These are phyloP conservation scores for Pythium utonaiense DNA, from an alignment of 352 stramenopile species.

Conservation along the genomic window DNA sequence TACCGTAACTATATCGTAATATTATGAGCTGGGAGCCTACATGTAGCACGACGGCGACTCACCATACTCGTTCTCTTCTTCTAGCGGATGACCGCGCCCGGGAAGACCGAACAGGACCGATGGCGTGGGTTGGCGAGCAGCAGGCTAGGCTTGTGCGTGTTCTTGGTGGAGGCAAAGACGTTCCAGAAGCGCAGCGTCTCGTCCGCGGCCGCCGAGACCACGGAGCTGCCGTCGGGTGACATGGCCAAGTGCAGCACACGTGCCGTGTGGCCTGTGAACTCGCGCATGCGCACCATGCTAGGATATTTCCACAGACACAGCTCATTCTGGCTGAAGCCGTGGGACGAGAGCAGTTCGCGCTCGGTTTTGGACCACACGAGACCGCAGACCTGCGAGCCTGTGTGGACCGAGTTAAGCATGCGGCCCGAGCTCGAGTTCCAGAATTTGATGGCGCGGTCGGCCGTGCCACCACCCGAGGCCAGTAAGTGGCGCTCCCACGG, in stretches of 20 bases:
- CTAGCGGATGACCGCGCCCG: slow-evolving; percentile 19
- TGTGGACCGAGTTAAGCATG: slow-evolving; percentile 92
- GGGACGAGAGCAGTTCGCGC: slow-evolving; percentile 92
- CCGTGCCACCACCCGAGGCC: slow-evolving; percentile 92
- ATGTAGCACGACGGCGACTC: too few relatives aligned
- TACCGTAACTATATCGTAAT: slow-evolving; percentile 15
- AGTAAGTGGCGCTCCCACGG: slow-evolving; percentile 93
- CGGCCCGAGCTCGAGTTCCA: slow-evolving; percentile 89
- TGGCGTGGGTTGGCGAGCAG: slow-evolving; percentile 8
- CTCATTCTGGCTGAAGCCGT: slow-evolving; percentile 94
- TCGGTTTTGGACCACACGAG: slow-evolving; percentile 87
- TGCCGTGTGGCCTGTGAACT: slow-evolving; percentile 92
- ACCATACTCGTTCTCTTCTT: too few relatives aligned
- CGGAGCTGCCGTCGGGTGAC: slow-evolving; percentile 89
- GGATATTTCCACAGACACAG: slow-evolving; percentile 96
- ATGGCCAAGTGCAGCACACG: slow-evolving; percentile 92
- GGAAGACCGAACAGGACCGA: slow-evolving; percentile 2
- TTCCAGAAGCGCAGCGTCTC: slow-evolving; percentile 98
- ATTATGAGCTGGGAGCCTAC: slow-evolving; percentile 25
- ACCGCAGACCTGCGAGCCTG: slow-evolving; percentile 93
- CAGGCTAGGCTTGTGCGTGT: slow-evolving; percentile 3
- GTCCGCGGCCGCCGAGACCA: slow-evolving; percentile 93
- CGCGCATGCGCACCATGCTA: slow-evolving; percentile 89
- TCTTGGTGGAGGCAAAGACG: slow-evolving; percentile 55
- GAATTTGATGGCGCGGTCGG: slow-evolving; percentile 96